These are phyloP conservation scores for Atalantia buxifolia DNA, from an alignment of 345 rosid genomes.

Conservation along the genomic window DNA sequence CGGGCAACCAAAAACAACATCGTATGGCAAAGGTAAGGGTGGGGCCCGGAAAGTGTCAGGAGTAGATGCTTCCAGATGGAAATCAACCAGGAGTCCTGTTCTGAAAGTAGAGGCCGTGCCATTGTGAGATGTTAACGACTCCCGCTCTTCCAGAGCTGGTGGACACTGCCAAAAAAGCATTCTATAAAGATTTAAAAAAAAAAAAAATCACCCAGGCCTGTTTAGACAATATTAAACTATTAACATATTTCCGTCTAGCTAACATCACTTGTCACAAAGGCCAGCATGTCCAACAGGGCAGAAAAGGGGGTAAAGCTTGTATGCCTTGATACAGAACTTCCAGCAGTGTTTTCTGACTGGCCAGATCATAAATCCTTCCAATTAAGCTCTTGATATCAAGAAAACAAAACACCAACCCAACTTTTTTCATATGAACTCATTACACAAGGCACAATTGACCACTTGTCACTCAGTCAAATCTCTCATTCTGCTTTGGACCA, in stretches of 20 bases:
- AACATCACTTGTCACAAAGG: background rate
- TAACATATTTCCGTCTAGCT: slow-evolving; percentile 4
- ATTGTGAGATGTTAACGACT: slow-evolving; percentile 38
- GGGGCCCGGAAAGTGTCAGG: slow-evolving; percentile 72
- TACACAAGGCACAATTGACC: background rate
- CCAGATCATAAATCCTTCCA: background rate
- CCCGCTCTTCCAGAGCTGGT: slow-evolving; percentile 50
- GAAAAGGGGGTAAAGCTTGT: background rate
- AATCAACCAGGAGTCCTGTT: slow-evolving; percentile 59
- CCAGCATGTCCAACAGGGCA: background rate
- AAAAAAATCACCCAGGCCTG: background rate
- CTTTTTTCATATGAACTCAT: background rate
- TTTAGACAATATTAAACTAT: background rate
- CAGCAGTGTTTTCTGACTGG: background rate
- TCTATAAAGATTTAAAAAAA: background rate
- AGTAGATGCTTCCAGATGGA: slow-evolving; percentile 53
- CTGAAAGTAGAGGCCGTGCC: slow-evolving; percentile 39
- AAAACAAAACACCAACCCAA: background rate
- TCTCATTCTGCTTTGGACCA: background rate
- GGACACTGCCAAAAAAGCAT: slow-evolving; percentile 48
- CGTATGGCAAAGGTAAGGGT: slow-evolving; percentile 72
- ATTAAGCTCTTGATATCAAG: background rate
- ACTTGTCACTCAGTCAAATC: background rate
- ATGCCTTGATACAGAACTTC: background rate
- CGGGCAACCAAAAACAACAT: slow-evolving; percentile 48